Conservation (phyloP, 2,329 filamentous ascomycete genomes). For the Penicillium hesseltinei region DNA sequence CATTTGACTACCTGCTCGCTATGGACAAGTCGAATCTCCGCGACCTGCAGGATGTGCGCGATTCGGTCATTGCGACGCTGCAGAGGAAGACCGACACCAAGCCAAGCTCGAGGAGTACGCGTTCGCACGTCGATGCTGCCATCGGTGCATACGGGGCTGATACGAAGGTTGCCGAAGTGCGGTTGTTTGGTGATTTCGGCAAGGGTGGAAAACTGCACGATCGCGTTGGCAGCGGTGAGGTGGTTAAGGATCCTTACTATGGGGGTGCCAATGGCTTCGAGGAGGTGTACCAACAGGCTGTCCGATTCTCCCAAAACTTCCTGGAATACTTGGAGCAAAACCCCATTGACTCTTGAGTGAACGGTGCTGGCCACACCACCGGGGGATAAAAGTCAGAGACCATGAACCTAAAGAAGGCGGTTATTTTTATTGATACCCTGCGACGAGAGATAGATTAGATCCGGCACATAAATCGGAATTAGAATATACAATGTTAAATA, state of each 20-base stretch:
- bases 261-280: constrained; percentile 79
- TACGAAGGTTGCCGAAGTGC: constrained; percentile 54
- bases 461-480: constrained; percentile 5
- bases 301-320: constrained; percentile 74
- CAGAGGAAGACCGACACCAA: constrained; percentile 37
- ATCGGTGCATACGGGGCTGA: constrained; percentile 36
- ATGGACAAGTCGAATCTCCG: constrained; percentile 86
- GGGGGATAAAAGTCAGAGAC: neutral
- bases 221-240: constrained; percentile 55
- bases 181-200: constrained; percentile 83
- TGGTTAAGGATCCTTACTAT: constrained; percentile 89
- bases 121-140: constrained; percentile 35
- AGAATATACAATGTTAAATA: neutral
- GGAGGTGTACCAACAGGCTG: constrained; percentile 80
- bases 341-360: constrained; percentile 2
- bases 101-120: constrained; percentile 33
- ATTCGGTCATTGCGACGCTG: constrained; percentile 50
- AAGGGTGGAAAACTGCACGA: constrained; percentile 47
- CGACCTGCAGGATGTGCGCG: constrained; percentile 63
- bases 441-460: constrained; percentile 6
- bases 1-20: constrained; percentile 89
- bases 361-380: no score
- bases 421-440: constrained; percentile 24
- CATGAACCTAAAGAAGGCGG: neutral
- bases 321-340: constrained; percentile 55